These are phyloP conservation scores for Corylus americana DNA, from an alignment of 306 rosid genomes.

Conservation along the genomic window DNA sequence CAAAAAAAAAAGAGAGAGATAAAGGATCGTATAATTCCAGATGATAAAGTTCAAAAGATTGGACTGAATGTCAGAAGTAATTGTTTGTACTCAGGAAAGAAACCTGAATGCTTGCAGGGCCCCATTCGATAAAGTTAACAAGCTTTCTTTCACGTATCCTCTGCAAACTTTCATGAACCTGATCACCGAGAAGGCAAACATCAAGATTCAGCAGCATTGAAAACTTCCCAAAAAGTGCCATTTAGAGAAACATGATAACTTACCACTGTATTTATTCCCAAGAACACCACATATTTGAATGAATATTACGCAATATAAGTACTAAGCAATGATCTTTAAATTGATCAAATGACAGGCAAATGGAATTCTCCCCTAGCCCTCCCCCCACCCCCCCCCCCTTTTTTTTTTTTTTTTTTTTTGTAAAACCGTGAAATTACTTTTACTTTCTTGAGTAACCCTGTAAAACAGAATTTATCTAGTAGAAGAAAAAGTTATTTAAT, in stretches of 20 bases:
- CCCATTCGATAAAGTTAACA: slow-evolving; percentile 98
- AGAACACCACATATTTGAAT: neutral
- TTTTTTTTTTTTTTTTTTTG: neutral
- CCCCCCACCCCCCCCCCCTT: neutral
- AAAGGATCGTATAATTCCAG: slow-evolving; percentile 13
- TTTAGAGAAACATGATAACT: neutral
- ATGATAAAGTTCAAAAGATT: slow-evolving; percentile 17
- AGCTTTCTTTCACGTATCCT: slow-evolving; percentile 98
- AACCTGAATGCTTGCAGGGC: slow-evolving; percentile 99
- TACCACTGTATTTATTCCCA: neutral
- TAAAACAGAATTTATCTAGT: too few relatives aligned
- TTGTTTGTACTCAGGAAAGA: slow-evolving; percentile 24
- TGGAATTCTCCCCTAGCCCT: neutral
- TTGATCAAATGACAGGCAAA: neutral
- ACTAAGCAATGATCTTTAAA: neutral
- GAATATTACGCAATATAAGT: neutral
- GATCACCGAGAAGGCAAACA: slow-evolving; percentile 34
- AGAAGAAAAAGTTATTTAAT: too few relatives aligned
- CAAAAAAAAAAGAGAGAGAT: slow-evolving; percentile 6
- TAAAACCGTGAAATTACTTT: neutral
- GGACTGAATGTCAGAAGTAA: slow-evolving; percentile 17
- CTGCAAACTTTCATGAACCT: slow-evolving; percentile 99
- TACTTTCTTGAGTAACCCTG: neutral
- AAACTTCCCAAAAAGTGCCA: slow-evolving; percentile 6
- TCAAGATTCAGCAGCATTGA: slow-evolving; percentile 19